Evolutionary conservation across 164 flowering plant genomes (phyloP), one percentile per base, ranked within the genome.

Genomic region (Berberis vulgaris): DNA sequence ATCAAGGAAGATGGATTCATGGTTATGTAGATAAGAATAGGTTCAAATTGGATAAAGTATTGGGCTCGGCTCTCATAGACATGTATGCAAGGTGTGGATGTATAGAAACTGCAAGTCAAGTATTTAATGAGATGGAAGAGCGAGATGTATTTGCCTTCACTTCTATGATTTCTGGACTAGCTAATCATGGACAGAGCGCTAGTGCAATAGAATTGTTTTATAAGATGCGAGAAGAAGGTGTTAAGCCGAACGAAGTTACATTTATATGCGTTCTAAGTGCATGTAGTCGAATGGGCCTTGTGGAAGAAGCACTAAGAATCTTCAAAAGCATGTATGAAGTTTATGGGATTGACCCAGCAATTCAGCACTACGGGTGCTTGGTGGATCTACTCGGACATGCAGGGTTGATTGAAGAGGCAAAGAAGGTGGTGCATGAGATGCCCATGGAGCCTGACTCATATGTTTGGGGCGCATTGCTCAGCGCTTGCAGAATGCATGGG

Each of bases 71-170:
- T 1, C 75, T 83, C 4, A 62, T 85, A 4, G 87, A 83, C 60
- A 81, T 85, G 86, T 85, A 85, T 62, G 75, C 84, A 3, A 85
- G 82, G 65, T 82, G 86, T 66, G 90, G 87, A 41, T 76, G 76
- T 45, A 73, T 85, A 13, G 79, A 79, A 41, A 71, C 66, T 2
- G 82, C 86, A 45, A 52, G 42, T 40, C 61, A 54, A 42, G 78
- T 80, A 5, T 83, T 83, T 56, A 65, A 72, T 60, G 62, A 67
- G 44, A 77, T 79, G 76, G 64, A 69, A 8, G 65, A 72, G 11
- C 76, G 67, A 65, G 90, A 83, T 65, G 86, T 80, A 26, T 77
- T 68, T 69, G 75, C 83, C 44, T 85, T 77, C 71, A 85, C 87
- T 45, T 76, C 84, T 38, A 71, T 85, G 78, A 83, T 85, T 63